Evolutionary conservation across 352 stramenopile species (phyloP).

Genomic region (Phytophthora tubulina): DNA sequence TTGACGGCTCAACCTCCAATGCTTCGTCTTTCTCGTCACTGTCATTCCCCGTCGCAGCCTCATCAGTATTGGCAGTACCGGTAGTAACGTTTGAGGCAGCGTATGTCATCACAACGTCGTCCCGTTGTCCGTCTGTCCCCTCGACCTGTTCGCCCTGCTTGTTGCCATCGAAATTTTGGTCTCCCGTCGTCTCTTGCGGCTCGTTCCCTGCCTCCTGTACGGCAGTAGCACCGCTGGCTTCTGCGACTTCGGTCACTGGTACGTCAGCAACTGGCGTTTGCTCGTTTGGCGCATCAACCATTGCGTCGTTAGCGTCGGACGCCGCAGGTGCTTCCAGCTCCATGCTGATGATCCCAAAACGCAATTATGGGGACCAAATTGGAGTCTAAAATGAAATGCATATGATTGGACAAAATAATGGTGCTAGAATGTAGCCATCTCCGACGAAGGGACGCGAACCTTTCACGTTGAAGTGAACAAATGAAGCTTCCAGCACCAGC

Average conservation of each 20-base stretch:
- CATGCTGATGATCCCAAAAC: conserved; percentile 30
- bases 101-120: conserved; percentile 2
- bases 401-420: conserved; percentile 29
- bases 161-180: conserved; percentile 9
- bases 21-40: conserved; percentile 3
- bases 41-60: neutral
- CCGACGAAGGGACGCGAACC: conserved; percentile 15
- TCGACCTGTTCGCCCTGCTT: neutral
- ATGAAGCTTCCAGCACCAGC: neutral
- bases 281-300: neutral
- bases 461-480: conserved; percentile 3
- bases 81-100: neutral
- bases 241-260: neutral
- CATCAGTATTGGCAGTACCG: neutral
- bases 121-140: conserved; percentile 3
- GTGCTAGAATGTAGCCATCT: conserved; percentile 25
- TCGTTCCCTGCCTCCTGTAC: neutral
- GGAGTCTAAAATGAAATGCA: conserved; percentile 2
- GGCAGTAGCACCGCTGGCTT: neutral
- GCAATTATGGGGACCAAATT: conserved; percentile 14
- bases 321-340: conserved; percentile 18
- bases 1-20: neutral
- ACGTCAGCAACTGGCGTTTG: neutral
- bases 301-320: neutral
- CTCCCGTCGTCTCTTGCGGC: conserved; percentile 3